A percentile compares a stretch with the other conserved stretches of the same genome.
Evolutionary conservation across 2,329 filamentous ascomycete species (phyloP).

Genomic region (Penicillium brevicompactum): DNA sequence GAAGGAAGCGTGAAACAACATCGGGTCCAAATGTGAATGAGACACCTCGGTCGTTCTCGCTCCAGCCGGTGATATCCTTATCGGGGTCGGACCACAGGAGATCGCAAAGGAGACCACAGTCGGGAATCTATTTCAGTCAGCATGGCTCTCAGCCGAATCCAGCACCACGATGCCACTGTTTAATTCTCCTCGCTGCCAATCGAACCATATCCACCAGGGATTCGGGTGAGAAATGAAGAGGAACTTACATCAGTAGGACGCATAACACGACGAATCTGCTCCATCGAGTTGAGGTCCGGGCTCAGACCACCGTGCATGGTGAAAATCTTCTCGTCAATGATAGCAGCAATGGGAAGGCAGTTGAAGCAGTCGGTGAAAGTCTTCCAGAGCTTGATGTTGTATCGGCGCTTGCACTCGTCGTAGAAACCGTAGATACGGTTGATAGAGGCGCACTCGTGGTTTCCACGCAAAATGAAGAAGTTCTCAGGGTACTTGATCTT

Average conservation of each 20-base stretch:
- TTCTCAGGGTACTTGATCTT: conserved; percentile 99
- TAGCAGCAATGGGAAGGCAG: conserved; percentile 94
- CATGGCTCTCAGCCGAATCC: conserved; percentile 37
- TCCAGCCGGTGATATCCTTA: conserved; percentile 99
- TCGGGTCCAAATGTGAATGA: conserved; percentile 98
- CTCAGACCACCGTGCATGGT: conserved; percentile 98
- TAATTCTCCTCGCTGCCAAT: conserved; percentile 12
- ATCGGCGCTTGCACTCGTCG: conserved; percentile 98
- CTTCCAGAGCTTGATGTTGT: conserved; percentile 99
- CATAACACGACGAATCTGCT: conserved; percentile 99
- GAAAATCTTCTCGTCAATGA: conserved; percentile 99
- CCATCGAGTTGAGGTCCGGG: conserved; percentile 98
- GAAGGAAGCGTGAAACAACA: conserved; percentile 93
- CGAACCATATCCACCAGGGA: conserved; percentile 2
- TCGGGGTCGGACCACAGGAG: conserved; percentile 98
- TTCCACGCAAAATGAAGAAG: conserved; percentile 97
- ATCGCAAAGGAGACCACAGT: conserved; percentile 96
- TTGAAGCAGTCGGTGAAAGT: conserved; percentile 99
- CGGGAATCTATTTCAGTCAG: conserved; percentile 75
- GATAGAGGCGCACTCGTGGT: conserved; percentile 98
- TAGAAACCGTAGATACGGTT: conserved; percentile 99
- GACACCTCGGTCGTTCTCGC: conserved; percentile 97
- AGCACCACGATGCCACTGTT: conserved; percentile 13
- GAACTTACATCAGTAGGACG: conserved; percentile 91
- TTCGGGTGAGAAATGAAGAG: conserved; percentile 1